These are phyloP conservation scores for Zymoseptoria passerinii DNA, from an alignment of 2,329 filamentous ascomycete genomes.

Conservation along the genomic window DNA sequence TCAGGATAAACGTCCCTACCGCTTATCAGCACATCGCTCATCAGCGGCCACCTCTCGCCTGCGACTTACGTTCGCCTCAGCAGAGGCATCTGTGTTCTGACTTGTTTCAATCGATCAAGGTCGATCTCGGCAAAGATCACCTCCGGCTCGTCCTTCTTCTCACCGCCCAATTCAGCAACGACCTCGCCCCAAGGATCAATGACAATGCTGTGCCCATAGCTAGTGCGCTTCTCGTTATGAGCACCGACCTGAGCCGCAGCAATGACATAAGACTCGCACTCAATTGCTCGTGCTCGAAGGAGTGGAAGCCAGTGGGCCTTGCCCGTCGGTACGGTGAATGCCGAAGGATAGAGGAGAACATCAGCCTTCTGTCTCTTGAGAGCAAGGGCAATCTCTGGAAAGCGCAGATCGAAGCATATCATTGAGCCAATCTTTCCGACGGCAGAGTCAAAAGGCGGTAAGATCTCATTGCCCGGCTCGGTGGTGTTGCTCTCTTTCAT, in stretches of 20 bases:
- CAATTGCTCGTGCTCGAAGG: constrained; percentile 72
- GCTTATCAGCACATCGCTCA: constrained; percentile 8
- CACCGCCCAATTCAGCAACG: constrained; percentile 53
- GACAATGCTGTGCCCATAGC: constrained; percentile 80
- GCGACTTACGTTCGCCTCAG: constrained; percentile 29
- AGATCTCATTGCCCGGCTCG: constrained; percentile 56
- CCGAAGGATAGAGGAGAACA: constrained; percentile 76
- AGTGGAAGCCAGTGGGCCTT: constrained; percentile 77
- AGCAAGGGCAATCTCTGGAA: constrained; percentile 64
- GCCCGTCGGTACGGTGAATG: constrained; percentile 82
- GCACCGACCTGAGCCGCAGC: constrained; percentile 73
- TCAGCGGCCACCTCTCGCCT: constrained; percentile 2
- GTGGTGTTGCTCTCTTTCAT: constrained; percentile 60
- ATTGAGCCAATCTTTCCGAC: constrained; percentile 68
- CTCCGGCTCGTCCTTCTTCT: constrained; percentile 33
- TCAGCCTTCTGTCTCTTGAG: constrained; percentile 62
- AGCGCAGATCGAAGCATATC: constrained; percentile 88
- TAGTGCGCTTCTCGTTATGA: constrained; percentile 67
- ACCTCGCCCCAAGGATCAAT: constrained; percentile 81
- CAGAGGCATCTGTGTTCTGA: constrained; percentile 31
- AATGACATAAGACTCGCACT: constrained; percentile 79
- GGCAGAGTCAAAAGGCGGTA: constrained; percentile 61
- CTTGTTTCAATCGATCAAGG: constrained; percentile 30
- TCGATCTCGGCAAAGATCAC: constrained; percentile 35
- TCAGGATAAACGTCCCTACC: constrained; percentile 28